Percentiles rank a stretch among this genome's conserved stretches.
phyloP scores from a whole-genome alignment of 1,284 basidiomycete species.

The Cutaneotrichosporon curvatum region DNA sequence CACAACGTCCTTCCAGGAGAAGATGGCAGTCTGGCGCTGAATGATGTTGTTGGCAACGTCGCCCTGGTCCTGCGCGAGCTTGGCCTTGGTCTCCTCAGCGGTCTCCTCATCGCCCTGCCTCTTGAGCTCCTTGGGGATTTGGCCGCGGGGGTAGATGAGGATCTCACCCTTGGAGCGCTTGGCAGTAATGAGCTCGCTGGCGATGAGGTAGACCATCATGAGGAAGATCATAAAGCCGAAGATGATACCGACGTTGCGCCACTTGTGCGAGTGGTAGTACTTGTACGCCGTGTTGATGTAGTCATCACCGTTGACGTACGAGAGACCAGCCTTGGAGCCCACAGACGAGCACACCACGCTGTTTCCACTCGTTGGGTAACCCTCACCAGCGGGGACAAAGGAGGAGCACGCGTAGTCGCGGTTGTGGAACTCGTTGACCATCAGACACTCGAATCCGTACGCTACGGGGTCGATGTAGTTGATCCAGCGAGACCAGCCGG shows the following conservation, averaged over 20 bases:
- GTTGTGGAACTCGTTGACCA: constrained; percentile 50
- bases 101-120: constrained; percentile 27
- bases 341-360: constrained; percentile 46
- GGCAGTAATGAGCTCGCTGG: constrained; percentile 52
- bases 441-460: constrained; percentile 46
- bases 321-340: constrained; percentile 44
- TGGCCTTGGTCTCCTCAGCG: constrained; percentile 36
- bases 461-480: constrained; percentile 50
- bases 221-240: constrained; percentile 53
- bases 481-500: constrained; percentile 50
- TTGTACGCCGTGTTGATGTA: constrained; percentile 58
- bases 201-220: constrained; percentile 50
- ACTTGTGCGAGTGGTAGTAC: constrained; percentile 58
- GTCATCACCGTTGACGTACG: constrained; percentile 47
- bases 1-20: constrained; percentile 48
- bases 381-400: constrained; percentile 44
- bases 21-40: constrained; percentile 45
- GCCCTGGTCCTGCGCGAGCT: constrained; percentile 22
- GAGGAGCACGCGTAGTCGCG: constrained; percentile 37
- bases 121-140: constrained; percentile 38
- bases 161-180: constrained; percentile 51
- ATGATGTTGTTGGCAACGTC: constrained; percentile 34
- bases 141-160: constrained; percentile 49
- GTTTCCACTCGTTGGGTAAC: constrained; percentile 31
- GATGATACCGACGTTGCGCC: constrained; percentile 57